Base-by-base conservation (phyloP, 495 filamentous ascomycete genomes). In the Pseudotulostoma volvatum region DNA sequence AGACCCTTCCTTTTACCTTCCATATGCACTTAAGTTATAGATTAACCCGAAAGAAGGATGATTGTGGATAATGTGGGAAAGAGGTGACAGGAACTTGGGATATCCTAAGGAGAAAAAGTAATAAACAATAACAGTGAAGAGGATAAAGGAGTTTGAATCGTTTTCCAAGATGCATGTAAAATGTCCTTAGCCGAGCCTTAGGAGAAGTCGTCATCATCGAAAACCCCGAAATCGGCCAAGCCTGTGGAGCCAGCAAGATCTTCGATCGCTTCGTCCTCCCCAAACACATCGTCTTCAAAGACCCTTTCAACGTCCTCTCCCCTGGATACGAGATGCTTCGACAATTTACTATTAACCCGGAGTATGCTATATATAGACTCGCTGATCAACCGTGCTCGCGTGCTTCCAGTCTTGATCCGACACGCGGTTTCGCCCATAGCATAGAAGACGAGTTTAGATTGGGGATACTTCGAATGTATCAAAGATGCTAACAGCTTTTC, bases 401-500 rank as follows among this genome's bases (percentile, higher is more conserved):
- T 34, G 8, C 36, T 48, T 5, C 44, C 46, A 0, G 73, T 67
- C 49, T 87, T 88, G 11, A 87, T 64, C 20, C 65, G 58, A 4
- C 70, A 74, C 0, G 87, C 55, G 41, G 75, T 69, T 11, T 62
- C 63, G 0, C 77, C 79, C 7, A 76, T 76, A 30, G 82, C 73
- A 37, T 71, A 63, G 62, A 81, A 81, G 9, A 67, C 59, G 34
- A 82, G 71, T 7, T 38, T 60, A 1, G 44, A 55, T 0, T 43
- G 40, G 34, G 65, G 59, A 33, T 56, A 63, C 31, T 51, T 42
- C 30, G 57, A 56, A 48, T 81, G 84, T 2, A 65, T 54, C 1
- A 57, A 61, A 2, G 78, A 81, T 1, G 82, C 81, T 42, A 79
- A 67, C 7, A 84, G 41, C 4, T 60, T 48, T 7, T 53, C 57